Percentiles rank a stretch among this genome's conserved stretches.
Evolutionary conservation across 2,329 filamentous ascomycete genomes (phyloP).

Genomic region (Myriangium duriaei): DNA sequence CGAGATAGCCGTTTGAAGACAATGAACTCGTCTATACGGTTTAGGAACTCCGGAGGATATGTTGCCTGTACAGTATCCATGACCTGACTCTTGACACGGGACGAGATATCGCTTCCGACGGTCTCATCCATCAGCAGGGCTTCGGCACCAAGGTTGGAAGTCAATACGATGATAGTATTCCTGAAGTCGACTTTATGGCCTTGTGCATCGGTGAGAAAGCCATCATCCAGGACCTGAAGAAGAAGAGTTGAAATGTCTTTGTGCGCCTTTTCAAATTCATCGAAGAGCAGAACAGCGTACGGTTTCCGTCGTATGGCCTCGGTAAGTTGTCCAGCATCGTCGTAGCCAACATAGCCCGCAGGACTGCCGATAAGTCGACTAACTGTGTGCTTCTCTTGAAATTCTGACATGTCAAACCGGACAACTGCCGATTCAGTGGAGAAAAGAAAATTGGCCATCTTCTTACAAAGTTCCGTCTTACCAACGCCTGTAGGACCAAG

Average conservation of each 20-base stretch:
- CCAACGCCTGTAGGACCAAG: conserved; percentile 91
- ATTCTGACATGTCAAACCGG: conserved; percentile 95
- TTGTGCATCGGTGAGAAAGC: conserved; percentile 88
- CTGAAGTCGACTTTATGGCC: conserved; percentile 94
- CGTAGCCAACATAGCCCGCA: conserved; percentile 91
- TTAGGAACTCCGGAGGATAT: conserved; percentile 88
- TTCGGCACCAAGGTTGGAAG: conserved; percentile 86
- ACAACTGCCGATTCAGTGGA: conserved; percentile 83
- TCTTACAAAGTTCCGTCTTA: conserved; percentile 96
- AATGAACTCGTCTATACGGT: conserved; percentile 94
- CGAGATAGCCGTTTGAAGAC: conserved; percentile 79
- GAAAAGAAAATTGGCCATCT: conserved; percentile 85
- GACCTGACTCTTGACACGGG: conserved; percentile 62
- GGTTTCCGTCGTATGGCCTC: conserved; percentile 91
- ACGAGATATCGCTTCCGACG: conserved; percentile 41
- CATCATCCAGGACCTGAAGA: conserved; percentile 89
- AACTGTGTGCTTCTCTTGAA: conserved; percentile 94
- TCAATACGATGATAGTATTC: conserved; percentile 93
- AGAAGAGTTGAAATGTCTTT: conserved; percentile 85
- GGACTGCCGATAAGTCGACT: conserved; percentile 85
- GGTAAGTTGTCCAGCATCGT: conserved; percentile 90
- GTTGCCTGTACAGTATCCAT: conserved; percentile 70
- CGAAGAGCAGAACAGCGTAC: conserved; percentile 86
- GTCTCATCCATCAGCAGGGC: conserved; percentile 55
- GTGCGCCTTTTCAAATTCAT: conserved; percentile 97